Evolutionary conservation across 176 grass and related monocot species (phyloP), one percentile per base, ranked within the genome.

Genomic region (Urochloa ruziziensis): DNA sequence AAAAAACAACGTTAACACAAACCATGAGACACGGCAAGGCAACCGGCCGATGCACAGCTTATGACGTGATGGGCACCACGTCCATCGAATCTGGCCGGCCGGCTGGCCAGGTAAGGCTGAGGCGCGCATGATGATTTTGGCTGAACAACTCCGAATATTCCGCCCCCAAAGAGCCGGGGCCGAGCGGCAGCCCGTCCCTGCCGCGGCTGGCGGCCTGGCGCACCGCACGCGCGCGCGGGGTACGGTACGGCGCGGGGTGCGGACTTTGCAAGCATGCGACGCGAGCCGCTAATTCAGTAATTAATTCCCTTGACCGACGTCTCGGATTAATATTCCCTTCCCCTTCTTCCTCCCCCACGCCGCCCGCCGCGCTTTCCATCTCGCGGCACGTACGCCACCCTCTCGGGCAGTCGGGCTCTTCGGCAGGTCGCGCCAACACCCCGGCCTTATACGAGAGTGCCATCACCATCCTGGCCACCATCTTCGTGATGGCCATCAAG

Each of bases 261-360:
- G 44, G 62, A 16, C 65, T 78, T 85, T 79, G 35, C 15, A 60
- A 85, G 75, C 83, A 49, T 62, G 81, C 58, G 44, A 73, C 44
- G 62, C 13, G 17, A 73, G 70, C 70, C 77, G 44, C 14, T 63
- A 14, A 4, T 40, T 39, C 15, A n/a, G 37, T n/a, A n/a, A n/a
- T n/a, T n/a, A n/a, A n/a, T n/a, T n/a, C n/a, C n/a, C n/a, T n/a
- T n/a, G n/a, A n/a, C 36, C 6, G 40, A 36, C 18, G 15, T 35
- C 34, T 5, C 48, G 5, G 62, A 76, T 77, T 43, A 61, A n/a
- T 77, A 57, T 81, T 70, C 64, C 14, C n/a, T n/a, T n/a, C n/a
- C n/a, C n/a, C n/a, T n/a, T n/a, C n/a, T 6, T 6, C 23, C 1
- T 10, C 5, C 1, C 3, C 33, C 58, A 28, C 12, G 3, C 17